Base-by-base conservation (phyloP, 2,329 filamentous ascomycete genomes). In the Macrophomina phaseolina region DNA sequence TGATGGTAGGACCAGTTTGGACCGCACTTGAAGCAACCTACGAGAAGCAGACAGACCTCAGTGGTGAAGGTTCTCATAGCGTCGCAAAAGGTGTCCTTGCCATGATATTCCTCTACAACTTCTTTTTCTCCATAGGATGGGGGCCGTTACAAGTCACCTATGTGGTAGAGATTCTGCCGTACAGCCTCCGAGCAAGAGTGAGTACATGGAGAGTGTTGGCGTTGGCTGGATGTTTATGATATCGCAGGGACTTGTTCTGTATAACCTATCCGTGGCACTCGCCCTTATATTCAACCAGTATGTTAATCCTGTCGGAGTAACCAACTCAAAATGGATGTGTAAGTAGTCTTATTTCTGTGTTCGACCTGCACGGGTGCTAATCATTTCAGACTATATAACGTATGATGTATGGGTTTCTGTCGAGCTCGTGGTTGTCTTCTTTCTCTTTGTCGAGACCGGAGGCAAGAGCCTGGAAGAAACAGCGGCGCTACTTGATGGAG, bases 381-480 rank as follows among this genome's bases (percentile, higher is more conserved):
- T 23, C 23, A 3, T 12, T 6, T 16, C 28, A 52, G 49, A 30
- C 3, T 52, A 52, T 30, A 30, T 52, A 14, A 52, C 49, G 11
- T 52, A 34, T 2, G 49, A 52, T 28, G 49, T n/a, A 63, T 90
- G 87, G 87, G 85, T 89, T 73, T 79, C 84, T 53, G 75, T 84
- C 72, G 86, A 90, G 76, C 79, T 89, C 52, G 68, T 86, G 51
- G 89, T 90, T 71, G 86, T 90, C 38, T 89, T 84, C 78, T 87
- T 88, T 80, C 84, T 89, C 75, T 90, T 89, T 75, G 84, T 90
- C 65, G 90, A 92, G 80, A 92, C 90, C 18, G 88, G 87, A 72
- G 89, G 89, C 3, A 87, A 88, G 0, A 91, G 89, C 1, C 86
- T 92, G 0, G 90, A 91, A 75, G 88, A 91, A 74, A 85, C 91